Evolutionary conservation across 495 filamentous ascomycete genomes (phyloP).

Genomic region (Letharia lupina): DNA sequence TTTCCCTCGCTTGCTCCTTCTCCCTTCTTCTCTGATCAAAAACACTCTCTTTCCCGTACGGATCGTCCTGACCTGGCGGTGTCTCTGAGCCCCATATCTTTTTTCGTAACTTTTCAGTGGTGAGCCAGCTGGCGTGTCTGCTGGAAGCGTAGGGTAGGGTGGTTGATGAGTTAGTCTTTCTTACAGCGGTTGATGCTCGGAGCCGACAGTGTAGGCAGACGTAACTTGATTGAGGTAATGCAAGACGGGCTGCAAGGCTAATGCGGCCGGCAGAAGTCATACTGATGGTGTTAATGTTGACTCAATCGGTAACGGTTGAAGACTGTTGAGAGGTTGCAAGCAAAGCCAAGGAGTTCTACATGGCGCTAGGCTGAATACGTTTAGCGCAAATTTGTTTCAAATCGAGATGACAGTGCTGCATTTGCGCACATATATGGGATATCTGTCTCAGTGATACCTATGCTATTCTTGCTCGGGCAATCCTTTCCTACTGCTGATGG

Average conservation of each 20-base stretch:
- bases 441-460: not conserved
- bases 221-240: conserved; percentile 15
- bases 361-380: not conserved
- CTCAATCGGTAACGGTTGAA: not conserved
- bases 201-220: conserved; percentile 27
- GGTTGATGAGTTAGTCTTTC: not conserved
- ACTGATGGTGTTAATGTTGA: not conserved
- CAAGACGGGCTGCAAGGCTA: not conserved
- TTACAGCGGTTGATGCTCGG: conserved; percentile 7
- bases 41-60: conserved; percentile 38
- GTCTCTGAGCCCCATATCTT: conserved; percentile 50
- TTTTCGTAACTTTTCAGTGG: conserved; percentile 20
- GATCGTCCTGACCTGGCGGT: conserved; percentile 46
- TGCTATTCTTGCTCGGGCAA: not conserved
- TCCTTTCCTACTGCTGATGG: not conserved
- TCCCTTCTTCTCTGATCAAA: conserved; percentile 28
- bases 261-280: conserved; percentile 12
- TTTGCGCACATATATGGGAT: not conserved
- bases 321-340: not conserved
- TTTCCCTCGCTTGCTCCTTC: not conserved
- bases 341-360: not conserved
- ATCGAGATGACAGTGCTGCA: not conserved
- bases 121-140: conserved; percentile 28
- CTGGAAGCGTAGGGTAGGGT: conserved; percentile 1
- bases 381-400: not conserved